phyloP scores from a whole-genome alignment of 495 filamentous ascomycete species.

The Staphylotrichum longicolle region DNA sequence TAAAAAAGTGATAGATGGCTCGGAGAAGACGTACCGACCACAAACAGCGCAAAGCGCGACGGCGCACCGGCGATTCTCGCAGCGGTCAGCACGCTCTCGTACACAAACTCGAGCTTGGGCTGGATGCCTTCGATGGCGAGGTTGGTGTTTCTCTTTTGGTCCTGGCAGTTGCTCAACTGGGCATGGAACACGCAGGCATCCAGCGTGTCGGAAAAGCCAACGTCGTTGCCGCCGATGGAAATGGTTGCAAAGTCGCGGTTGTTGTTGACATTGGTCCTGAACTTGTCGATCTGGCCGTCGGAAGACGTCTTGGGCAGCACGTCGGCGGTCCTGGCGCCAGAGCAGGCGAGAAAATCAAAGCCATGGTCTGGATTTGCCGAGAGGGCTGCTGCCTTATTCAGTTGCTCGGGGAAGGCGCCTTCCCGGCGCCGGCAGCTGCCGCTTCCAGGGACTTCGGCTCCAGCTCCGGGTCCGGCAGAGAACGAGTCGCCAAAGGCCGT shows the following conservation, averaged over 20 bases:
- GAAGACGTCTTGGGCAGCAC: background rate
- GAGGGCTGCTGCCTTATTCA: too few species aligned
- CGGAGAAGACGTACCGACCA: too few species aligned
- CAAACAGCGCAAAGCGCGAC: too few species aligned
- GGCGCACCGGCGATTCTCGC: too few species aligned
- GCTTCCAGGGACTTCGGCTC: background rate
- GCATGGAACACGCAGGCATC: background rate
- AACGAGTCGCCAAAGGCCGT: constrained; percentile 3
- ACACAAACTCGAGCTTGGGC: too few species aligned
- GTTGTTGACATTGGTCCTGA: background rate
- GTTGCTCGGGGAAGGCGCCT: background rate
- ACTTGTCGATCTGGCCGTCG: background rate
- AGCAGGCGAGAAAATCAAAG: constrained; percentile 1
- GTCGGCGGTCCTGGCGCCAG: background rate
- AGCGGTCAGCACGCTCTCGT: too few species aligned
- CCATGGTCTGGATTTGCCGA: background rate
- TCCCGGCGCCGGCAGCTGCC: background rate
- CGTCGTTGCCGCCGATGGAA: constrained; percentile 4
- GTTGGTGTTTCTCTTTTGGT: too few species aligned
- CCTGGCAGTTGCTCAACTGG: background rate
- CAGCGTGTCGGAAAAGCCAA: background rate
- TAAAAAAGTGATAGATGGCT: too few species aligned
- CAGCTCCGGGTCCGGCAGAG: background rate
- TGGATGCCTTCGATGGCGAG: too few species aligned
- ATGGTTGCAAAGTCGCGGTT: background rate